These are phyloP conservation scores for Melaleuca quinquenervia DNA, from an alignment of 345 rosid species.

Conservation along the genomic window DNA sequence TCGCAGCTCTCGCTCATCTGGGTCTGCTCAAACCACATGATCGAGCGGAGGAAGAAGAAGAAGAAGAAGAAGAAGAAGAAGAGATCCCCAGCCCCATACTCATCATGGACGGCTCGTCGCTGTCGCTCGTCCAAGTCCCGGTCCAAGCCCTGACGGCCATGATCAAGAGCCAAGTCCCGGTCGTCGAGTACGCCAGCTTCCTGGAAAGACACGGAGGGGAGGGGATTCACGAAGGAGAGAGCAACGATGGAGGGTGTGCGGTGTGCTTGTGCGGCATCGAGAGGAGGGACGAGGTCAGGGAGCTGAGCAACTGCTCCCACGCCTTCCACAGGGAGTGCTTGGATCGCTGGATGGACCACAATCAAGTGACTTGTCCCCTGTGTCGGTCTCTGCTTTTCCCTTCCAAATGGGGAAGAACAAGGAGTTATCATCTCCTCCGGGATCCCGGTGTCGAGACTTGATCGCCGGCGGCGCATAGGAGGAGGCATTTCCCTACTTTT, in stretches of 20 bases:
- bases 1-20: not conserved
- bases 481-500: not conserved
- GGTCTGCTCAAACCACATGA: not conserved
- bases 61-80: not conserved
- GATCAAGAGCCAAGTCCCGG: not conserved
- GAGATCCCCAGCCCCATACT: not conserved
- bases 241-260: not conserved
- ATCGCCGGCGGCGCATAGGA: not conserved
- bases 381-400: not conserved
- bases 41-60: not conserved
- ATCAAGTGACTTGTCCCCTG: not conserved
- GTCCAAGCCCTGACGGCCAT: not conserved
- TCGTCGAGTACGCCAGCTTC: not conserved
- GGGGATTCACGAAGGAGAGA: not conserved
- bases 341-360: slow-evolving; percentile 3
- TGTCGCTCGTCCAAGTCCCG: not conserved
- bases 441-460: not conserved
- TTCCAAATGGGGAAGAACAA: not conserved
- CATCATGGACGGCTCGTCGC: not conserved
- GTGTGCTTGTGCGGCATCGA: not conserved
- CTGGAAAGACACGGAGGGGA: not conserved
- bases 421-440: not conserved
- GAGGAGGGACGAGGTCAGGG: not conserved
- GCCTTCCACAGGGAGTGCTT: slow-evolving; percentile 5
- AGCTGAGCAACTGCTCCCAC: not conserved